Base-by-base conservation (phyloP, 495 filamentous ascomycete genomes). In the Cercophora samala region DNA sequence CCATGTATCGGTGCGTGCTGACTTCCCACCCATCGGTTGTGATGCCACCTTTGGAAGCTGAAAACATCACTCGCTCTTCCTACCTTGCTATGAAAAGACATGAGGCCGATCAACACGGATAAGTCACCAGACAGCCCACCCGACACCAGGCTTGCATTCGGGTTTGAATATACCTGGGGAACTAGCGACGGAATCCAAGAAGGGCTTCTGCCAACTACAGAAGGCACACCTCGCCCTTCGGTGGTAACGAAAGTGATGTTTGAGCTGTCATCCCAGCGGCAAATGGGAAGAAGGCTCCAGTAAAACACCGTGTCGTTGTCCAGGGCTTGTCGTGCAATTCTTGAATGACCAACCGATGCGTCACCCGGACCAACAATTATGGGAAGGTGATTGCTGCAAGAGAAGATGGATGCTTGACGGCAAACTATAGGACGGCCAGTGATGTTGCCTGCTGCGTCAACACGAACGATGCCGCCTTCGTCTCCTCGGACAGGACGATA, bases 391-490 rank as follows among this genome's bases (percentile, higher is more conserved):
- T 8, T 21, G 22, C n/a, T 15, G n/a, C 53, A 56, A 2, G 53
- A 21, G 53, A 56, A 56, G 22, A 56, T 56, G 53, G n/a, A 5
- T 11, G n/a, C n/a, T 21, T 19, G n/a, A 21, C 22, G n/a, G n/a
- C 18, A 23, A 21, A 56, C 5, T 5, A 56, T 4, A 18, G 53
- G 53, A 11, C 11, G 22, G 53, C 53, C 53, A 4, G 53, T 56
- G 53, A 56, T 56, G 53, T 56, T 56, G 53, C 53, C 53, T 19
- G 53, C 53, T 11, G n/a, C 5, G n/a, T 56, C 53, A 5, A 56
- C 53, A 5, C 53, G 53, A 23, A 56, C 53, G 6, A 56, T 56
- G 3, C 13, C 6, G 6, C 53, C 53, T 23, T 56, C 53, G 53
- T 56, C 4, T 21, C 22, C 22, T 23, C n/a, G 22, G 5, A 3